Conservation (phyloP, 2,329 filamentous ascomycete genomes). For the Cordyceps cicadae region DNA sequence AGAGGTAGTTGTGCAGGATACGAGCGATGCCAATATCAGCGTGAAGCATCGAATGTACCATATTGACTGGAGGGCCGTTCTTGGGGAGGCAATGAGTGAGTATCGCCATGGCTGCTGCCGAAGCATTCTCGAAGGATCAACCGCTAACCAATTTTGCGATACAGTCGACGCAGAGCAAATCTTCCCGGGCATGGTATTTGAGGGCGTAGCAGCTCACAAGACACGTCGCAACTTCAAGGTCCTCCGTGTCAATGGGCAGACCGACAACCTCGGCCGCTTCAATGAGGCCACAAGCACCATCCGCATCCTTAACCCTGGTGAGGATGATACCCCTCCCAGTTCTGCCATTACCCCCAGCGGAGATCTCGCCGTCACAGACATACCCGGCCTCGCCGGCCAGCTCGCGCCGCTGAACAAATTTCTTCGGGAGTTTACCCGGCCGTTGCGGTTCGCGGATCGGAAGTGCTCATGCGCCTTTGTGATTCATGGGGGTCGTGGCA, state of each 20-base stretch:
- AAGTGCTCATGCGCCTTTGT: slow-evolving; percentile 52
- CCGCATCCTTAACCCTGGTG: slow-evolving; percentile 28
- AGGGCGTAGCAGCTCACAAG: slow-evolving; percentile 39
- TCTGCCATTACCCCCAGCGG: slow-evolving; percentile 17
- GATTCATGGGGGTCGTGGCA: slow-evolving; percentile 74
- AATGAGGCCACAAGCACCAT: slow-evolving; percentile 28
- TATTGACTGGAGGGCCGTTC: slow-evolving; percentile 27
- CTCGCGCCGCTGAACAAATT: slow-evolving; percentile 59
- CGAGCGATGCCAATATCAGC: slow-evolving; percentile 33
- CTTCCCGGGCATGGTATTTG: slow-evolving; percentile 62
- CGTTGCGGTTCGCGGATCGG: slow-evolving; percentile 20
- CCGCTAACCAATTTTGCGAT: background rate
- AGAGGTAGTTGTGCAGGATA: slow-evolving; percentile 53
- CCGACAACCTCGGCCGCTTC: slow-evolving; percentile 37
- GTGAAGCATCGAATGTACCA: slow-evolving; percentile 19
- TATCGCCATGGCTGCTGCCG: background rate
- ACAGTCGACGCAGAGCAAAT: slow-evolving; percentile 58
- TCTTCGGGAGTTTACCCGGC: slow-evolving; percentile 46
- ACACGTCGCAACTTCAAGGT: slow-evolving; percentile 42
- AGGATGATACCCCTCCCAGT: slow-evolving; percentile 11
- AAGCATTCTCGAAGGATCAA: too few relatives aligned
- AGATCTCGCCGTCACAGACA: slow-evolving; percentile 40
- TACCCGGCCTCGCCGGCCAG: slow-evolving; percentile 62
- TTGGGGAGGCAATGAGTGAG: slow-evolving; percentile 28
- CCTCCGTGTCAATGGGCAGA: slow-evolving; percentile 45